Conservation (phyloP, 768 basidiomycete genomes). For the Pleurotus ostreatus region DNA sequence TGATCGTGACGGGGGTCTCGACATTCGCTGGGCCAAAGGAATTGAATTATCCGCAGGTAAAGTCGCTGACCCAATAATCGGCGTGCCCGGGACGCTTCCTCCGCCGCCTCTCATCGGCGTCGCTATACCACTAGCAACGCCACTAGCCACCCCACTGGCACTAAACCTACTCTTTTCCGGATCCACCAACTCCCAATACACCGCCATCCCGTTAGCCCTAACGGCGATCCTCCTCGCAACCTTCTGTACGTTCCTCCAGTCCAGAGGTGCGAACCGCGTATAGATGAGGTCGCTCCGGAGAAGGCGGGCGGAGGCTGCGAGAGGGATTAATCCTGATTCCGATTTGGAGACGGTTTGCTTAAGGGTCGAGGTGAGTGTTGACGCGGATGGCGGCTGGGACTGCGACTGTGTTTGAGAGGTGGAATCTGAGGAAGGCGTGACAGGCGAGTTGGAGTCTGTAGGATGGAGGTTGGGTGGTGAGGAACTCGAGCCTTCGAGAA, state of each 20-base stretch:
- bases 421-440: slow-evolving; percentile 29
- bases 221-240: slow-evolving; percentile 47
- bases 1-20: background rate
- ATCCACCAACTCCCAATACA: slow-evolving; percentile 64
- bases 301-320: slow-evolving; percentile 48
- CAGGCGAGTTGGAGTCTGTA: too few species aligned
- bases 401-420: slow-evolving; percentile 14
- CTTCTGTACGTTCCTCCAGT: slow-evolving; percentile 49
- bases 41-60: background rate
- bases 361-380: slow-evolving; percentile 24
- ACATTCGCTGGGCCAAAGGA: background rate
- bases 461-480: too few species aligned
- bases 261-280: slow-evolving; percentile 52
- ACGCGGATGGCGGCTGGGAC: slow-evolving; percentile 14
- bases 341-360: slow-evolving; percentile 27
- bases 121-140: slow-evolving; percentile 12
- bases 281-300: slow-evolving; percentile 59
- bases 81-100: background rate
- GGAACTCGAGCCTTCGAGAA: slow-evolving; percentile 26
- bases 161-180: slow-evolving; percentile 57
- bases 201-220: slow-evolving; percentile 56
- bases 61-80: background rate
- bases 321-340: slow-evolving; percentile 48
- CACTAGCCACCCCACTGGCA: slow-evolving; percentile 14
- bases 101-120: slow-evolving; percentile 8